Percentiles rank a stretch among this genome's conserved stretches.
phyloP scores from a whole-genome alignment of 2,329 filamentous ascomycete genomes.

The Sporothrix phasma region DNA sequence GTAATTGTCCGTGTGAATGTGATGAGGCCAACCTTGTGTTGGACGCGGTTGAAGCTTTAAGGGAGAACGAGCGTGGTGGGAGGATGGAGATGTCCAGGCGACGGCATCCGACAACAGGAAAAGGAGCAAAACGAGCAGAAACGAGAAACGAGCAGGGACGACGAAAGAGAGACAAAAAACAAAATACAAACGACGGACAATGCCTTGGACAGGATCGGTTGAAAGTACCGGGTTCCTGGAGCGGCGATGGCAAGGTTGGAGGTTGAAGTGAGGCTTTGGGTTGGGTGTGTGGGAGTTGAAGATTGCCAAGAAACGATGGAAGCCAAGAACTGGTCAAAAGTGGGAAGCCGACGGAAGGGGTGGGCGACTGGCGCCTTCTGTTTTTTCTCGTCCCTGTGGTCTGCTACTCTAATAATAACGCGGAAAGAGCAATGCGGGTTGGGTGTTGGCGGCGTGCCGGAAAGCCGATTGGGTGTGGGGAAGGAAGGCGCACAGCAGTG shows the following conservation, averaged over 20 bases:
- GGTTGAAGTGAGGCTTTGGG: background rate
- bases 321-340: constrained; percentile 3
- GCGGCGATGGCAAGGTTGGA: background rate
- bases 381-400: background rate
- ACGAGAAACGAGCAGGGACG: too few species aligned
- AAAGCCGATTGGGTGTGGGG: constrained; percentile 1
- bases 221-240: too few species aligned
- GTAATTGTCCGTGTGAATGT: background rate
- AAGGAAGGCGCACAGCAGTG: background rate
- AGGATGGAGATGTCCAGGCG: too few species aligned
- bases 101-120: too few species aligned
- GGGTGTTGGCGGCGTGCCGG: background rate
- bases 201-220: too few species aligned
- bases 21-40: background rate
- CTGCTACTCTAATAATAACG: background rate
- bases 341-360: background rate
- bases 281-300: background rate
- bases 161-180: too few species aligned
- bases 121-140: too few species aligned
- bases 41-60: background rate
- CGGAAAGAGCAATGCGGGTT: background rate
- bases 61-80: background rate
- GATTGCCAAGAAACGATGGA: constrained; percentile 5
- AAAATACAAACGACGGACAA: background rate
- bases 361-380: background rate